Conservation (phyloP, 768 basidiomycete species). For the Leccinum olivaceopallidum region DNA sequence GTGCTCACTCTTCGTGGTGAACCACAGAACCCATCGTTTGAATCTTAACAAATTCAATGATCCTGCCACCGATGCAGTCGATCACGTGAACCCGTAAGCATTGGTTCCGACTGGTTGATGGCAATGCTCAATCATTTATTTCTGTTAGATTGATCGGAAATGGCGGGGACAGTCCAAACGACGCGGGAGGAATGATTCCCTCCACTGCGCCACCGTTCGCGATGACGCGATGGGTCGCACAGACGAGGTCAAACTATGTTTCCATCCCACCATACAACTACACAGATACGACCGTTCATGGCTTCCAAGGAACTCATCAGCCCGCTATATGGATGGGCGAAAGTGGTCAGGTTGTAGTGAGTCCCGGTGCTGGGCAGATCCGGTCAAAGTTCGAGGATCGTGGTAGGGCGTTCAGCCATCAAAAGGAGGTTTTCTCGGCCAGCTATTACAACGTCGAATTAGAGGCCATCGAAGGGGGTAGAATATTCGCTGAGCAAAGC, state of each 20-base stretch:
- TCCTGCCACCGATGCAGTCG: slow-evolving; percentile 40
- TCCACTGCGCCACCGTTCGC: slow-evolving; percentile 78
- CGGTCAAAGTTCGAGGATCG: slow-evolving; percentile 57
- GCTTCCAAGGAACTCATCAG: slow-evolving; percentile 79
- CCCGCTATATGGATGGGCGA: slow-evolving; percentile 92
- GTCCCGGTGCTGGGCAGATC: slow-evolving; percentile 55
- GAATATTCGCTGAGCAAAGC: slow-evolving; percentile 57
- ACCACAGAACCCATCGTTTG: slow-evolving; percentile 4
- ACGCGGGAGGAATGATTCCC: slow-evolving; percentile 75
- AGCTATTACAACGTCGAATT: slow-evolving; percentile 60
- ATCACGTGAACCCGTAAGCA: slow-evolving; percentile 46
- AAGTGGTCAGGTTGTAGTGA: slow-evolving; percentile 60
- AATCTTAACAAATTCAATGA: slow-evolving; percentile 25
- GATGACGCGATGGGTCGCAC: slow-evolving; percentile 86
- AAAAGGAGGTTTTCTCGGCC: slow-evolving; percentile 53
- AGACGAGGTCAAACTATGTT: slow-evolving; percentile 75
- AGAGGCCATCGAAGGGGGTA: slow-evolving; percentile 51
- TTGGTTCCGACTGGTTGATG: background rate
- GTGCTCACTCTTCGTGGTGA: slow-evolving; percentile 15
- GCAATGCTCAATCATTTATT: background rate
- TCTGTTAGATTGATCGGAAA: slow-evolving; percentile 62
- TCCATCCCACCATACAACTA: slow-evolving; percentile 72
- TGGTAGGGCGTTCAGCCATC: slow-evolving; percentile 52
- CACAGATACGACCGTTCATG: slow-evolving; percentile 60
- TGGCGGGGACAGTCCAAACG: slow-evolving; percentile 68